phyloP scores from a whole-genome alignment of 495 filamentous ascomycete species.

The Neurospora sp. region DNA sequence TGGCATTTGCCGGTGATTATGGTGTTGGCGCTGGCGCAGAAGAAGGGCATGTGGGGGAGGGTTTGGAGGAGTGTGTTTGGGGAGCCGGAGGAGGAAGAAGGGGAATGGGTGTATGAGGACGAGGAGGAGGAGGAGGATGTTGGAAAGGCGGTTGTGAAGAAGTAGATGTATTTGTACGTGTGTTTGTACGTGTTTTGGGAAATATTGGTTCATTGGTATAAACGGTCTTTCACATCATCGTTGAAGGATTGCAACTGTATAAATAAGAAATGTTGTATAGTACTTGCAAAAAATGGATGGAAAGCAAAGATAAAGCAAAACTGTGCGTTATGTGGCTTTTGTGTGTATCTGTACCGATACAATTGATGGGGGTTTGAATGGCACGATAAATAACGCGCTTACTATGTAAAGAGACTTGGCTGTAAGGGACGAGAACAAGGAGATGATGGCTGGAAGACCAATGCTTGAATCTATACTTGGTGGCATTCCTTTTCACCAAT shows the following conservation, averaged over 20 bases:
- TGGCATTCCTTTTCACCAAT: neutral
- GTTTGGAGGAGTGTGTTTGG: constrained; percentile 63
- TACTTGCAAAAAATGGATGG: neutral
- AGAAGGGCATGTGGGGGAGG: constrained; percentile 87
- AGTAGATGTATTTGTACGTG: neutral
- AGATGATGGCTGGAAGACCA: neutral
- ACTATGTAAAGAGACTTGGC: neutral
- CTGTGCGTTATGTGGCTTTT: neutral
- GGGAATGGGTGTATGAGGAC: constrained; percentile 34
- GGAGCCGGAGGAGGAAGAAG: constrained; percentile 38
- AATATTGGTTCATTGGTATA: neutral
- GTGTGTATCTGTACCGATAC: neutral
- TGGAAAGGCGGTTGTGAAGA: constrained; percentile 7
- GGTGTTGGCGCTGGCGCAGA: constrained; percentile 83
- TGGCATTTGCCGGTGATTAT: constrained; percentile 92
- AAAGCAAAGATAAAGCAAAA: neutral
- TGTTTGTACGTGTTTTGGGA: neutral
- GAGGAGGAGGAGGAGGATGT: constrained; percentile 30
- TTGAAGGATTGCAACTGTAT: neutral
- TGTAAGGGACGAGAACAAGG: neutral
- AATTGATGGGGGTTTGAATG: neutral
- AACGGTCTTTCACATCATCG: neutral
- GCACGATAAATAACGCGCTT: neutral
- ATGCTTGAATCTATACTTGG: neutral
- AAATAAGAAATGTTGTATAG: neutral